Percentiles rank a stretch among this genome's conserved stretches.
Conservation (phyloP, 164 flowering plant species). For the Kalanchoe fedtschenkoi region DNA sequence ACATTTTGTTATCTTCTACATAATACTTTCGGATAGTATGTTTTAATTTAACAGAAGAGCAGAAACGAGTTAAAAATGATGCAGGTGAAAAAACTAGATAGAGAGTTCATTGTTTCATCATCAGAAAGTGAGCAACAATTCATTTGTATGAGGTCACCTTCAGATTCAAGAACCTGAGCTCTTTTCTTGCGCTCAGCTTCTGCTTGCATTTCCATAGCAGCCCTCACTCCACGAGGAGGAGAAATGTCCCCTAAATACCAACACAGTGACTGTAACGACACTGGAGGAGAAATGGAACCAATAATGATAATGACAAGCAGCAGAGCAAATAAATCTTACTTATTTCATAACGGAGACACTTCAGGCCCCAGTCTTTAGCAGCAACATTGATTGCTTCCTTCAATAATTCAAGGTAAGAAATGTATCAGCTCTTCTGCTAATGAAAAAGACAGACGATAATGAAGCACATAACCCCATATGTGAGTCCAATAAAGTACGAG, state of each 20-base stretch:
- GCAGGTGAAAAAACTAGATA: neutral
- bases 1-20: neutral
- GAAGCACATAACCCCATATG: neutral
- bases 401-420: neutral
- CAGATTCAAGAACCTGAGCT: constrained; percentile 89
- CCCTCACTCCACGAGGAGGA: constrained; percentile 79
- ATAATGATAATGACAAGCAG: neutral
- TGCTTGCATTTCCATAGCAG: constrained; percentile 98
- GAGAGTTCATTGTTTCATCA: neutral
- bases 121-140: neutral
- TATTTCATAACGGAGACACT: constrained; percentile 96
- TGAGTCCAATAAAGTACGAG: neutral
- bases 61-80: neutral
- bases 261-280: neutral
- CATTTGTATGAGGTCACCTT: constrained; percentile 32
- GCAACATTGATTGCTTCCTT: constrained; percentile 80
- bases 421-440: neutral
- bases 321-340: constrained; percentile 29
- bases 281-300: neutral
- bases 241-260: constrained; percentile 65
- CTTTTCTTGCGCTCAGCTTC: constrained; percentile 95
- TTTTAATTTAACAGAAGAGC: neutral
- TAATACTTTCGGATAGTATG: neutral
- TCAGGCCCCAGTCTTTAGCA: constrained; percentile 83
- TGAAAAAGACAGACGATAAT: neutral